phyloP scores from a whole-genome alignment of 2,329 filamentous ascomycete species.

The Fusarium marasasianum region DNA sequence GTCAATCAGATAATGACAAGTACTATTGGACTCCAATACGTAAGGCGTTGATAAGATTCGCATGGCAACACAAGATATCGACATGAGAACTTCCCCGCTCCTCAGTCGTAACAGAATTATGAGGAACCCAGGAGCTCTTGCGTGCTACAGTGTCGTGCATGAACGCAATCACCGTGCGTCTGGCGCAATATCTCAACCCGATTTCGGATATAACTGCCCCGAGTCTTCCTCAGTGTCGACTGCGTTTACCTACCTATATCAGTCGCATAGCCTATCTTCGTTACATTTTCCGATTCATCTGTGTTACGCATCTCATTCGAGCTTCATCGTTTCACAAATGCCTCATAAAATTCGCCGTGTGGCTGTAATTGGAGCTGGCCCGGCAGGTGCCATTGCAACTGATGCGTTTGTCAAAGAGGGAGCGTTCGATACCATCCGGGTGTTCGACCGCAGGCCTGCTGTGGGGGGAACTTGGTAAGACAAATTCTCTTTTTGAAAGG shows the following conservation, averaged over 20 bases:
- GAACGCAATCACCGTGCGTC: background rate
- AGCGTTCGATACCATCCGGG: conserved; percentile 15
- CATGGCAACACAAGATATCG: background rate
- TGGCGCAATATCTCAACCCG: background rate
- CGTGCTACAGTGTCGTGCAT: background rate
- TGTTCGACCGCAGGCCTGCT: conserved; percentile 21
- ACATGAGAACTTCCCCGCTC: background rate
- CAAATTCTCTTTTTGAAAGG: background rate
- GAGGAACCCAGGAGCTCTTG: background rate
- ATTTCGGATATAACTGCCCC: background rate
- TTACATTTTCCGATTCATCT: background rate
- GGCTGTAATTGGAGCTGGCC: conserved; percentile 26
- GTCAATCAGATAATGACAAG: background rate
- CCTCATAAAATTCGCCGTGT: background rate
- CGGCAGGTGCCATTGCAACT: conserved; percentile 28
- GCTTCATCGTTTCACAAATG: background rate
- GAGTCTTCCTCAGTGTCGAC: background rate
- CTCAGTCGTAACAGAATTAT: background rate
- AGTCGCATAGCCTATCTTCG: background rate
- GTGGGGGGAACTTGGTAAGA: conserved; percentile 22
- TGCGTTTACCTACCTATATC: background rate
- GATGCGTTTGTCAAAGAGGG: conserved; percentile 29
- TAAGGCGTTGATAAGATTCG: background rate
- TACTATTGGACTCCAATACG: background rate
- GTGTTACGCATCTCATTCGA: rapidly evolving